These are phyloP conservation scores for Trametes maxima DNA, from an alignment of 768 basidiomycete species.

Conservation along the genomic window DNA sequence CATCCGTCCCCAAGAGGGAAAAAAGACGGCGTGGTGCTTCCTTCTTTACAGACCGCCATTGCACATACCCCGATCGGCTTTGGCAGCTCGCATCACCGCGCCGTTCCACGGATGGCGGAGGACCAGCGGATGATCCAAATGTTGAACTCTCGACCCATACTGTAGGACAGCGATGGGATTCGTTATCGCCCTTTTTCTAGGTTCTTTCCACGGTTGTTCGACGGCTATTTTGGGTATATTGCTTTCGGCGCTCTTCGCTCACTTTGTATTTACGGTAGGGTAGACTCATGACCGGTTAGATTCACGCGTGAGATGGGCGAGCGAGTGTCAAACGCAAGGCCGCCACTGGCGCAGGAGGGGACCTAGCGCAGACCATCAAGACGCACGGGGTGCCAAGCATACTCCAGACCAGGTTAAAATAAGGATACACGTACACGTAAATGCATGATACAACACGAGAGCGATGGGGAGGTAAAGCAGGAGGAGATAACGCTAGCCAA, in stretches of 20 bases:
- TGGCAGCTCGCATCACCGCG: conserved; percentile 31
- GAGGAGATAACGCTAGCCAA: conserved; percentile 5
- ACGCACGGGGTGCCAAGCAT: conserved; percentile 12
- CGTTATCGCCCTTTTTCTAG: background rate
- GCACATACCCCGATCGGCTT: conserved; percentile 32
- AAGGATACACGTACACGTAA: conserved; percentile 24
- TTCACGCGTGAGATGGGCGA: background rate
- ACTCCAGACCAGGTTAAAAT: conserved; percentile 12
- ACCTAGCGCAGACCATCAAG: background rate
- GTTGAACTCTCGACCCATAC: conserved; percentile 48
- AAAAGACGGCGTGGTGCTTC: conserved; percentile 36
- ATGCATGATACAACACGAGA: conserved; percentile 16
- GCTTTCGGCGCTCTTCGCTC: background rate
- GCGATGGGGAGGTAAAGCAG: conserved; percentile 17
- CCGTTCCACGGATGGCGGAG: conserved; percentile 48
- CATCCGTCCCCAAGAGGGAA: conserved; percentile 20
- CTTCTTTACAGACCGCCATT: conserved; percentile 45
- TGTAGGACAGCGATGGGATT: conserved; percentile 24
- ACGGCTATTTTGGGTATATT: conserved; percentile 12
- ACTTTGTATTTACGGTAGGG: conserved; percentile 6
- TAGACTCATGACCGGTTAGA: conserved; percentile 12
- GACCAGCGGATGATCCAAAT: conserved; percentile 64
- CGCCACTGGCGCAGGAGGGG: background rate
- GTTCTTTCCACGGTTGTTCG: background rate
- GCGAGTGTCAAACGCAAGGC: background rate